These are phyloP conservation scores for Elasticomyces elasticus DNA, from an alignment of 495 filamentous ascomycete genomes.

Conservation along the genomic window DNA sequence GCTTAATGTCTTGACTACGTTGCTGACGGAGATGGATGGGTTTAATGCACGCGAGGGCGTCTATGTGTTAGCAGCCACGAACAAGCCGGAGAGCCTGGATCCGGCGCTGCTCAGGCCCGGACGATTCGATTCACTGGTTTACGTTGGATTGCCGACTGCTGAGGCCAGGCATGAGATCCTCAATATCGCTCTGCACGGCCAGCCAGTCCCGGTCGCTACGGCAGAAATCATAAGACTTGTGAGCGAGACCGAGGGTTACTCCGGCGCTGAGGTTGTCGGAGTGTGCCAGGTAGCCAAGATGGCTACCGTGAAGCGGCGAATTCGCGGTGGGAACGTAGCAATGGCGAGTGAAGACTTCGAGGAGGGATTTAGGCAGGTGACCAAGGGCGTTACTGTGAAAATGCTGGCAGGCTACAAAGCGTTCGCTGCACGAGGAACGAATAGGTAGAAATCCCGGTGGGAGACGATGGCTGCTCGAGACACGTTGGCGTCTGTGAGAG, in stretches of 20 bases:
- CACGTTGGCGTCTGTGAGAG: neutral
- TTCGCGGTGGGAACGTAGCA: slow-evolving; percentile 42
- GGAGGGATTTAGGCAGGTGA: slow-evolving; percentile 7
- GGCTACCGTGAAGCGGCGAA: slow-evolving; percentile 30
- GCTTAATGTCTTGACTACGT: slow-evolving; percentile 78
- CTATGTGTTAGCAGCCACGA: slow-evolving; percentile 87
- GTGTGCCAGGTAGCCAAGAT: slow-evolving; percentile 57
- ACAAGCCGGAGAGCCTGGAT: slow-evolving; percentile 80
- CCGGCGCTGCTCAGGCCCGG: slow-evolving; percentile 80
- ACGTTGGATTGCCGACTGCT: slow-evolving; percentile 74
- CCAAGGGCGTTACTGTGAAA: slow-evolving; percentile 13
- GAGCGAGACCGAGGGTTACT: slow-evolving; percentile 65
- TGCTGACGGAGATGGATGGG: slow-evolving; percentile 95
- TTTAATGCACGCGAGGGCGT: slow-evolving; percentile 79
- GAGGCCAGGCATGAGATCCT: slow-evolving; percentile 71
- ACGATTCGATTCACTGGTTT: slow-evolving; percentile 79
- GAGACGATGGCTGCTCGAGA: neutral
- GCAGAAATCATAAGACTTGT: slow-evolving; percentile 58
- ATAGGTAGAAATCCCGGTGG: neutral
- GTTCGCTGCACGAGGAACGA: slow-evolving; percentile 1
- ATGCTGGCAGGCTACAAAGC: slow-evolving; percentile 16
- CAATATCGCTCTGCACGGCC: slow-evolving; percentile 50
- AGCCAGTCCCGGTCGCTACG: slow-evolving; percentile 49
- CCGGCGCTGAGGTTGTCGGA: slow-evolving; percentile 77
- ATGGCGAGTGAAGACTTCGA: slow-evolving; percentile 13